phyloP scores from a whole-genome alignment of 1,284 basidiomycete genomes.

The Ceratobasidium sp. region DNA sequence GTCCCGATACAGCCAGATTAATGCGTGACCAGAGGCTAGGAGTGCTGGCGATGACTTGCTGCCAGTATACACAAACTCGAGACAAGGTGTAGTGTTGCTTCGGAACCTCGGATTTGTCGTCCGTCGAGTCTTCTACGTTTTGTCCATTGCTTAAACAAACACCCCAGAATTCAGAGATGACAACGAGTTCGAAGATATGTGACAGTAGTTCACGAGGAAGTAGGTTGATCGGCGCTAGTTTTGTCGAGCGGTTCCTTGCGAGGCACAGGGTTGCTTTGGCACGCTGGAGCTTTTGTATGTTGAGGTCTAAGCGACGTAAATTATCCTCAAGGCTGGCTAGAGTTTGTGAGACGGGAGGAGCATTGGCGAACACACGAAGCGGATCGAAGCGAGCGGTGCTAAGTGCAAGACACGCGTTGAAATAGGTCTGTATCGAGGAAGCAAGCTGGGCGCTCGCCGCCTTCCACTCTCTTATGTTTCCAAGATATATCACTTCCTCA shows the following conservation, averaged over 20 bases:
- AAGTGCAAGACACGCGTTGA: neutral
- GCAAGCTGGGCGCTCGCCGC: neutral
- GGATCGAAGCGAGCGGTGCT: neutral
- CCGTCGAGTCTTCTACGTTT: neutral
- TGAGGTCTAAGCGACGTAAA: neutral
- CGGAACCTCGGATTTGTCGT: neutral
- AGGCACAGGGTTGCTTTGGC: neutral
- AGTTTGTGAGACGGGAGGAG: neutral
- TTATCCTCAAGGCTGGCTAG: neutral
- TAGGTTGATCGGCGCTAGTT: neutral
- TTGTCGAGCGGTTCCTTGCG: neutral
- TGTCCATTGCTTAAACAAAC: neutral
- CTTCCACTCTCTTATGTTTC: neutral
- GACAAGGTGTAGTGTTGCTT: neutral
- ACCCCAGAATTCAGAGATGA: neutral
- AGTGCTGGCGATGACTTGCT: neutral
- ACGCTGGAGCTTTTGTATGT: neutral
- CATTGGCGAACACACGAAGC: neutral
- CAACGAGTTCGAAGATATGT: slow-evolving; percentile 6
- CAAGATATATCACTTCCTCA: neutral
- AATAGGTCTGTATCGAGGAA: neutral
- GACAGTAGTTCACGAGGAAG: slow-evolving; percentile 12
- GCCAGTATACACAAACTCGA: slow-evolving; percentile 5
- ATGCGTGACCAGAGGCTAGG: slow-evolving; percentile 14
- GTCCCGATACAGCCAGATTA: neutral